These are phyloP conservation scores for Schwanniomyces sp. DNA, from an alignment of 805 yeast genomes.

Conservation along the genomic window DNA sequence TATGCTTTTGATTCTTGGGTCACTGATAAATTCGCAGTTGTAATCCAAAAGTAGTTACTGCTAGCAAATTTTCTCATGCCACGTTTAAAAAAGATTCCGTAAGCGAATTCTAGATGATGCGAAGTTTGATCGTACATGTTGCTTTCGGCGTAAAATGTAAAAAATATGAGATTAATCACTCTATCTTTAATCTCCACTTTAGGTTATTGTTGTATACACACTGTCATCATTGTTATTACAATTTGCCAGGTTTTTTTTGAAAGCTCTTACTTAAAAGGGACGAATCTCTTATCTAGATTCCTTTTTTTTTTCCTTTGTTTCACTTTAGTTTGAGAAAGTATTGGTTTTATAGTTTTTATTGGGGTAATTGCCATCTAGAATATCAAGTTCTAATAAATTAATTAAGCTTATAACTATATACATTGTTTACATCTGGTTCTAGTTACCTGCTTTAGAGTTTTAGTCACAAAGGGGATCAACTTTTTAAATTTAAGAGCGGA, in stretches of 20 bases:
- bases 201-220: background rate
- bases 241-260: background rate
- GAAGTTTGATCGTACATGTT: background rate
- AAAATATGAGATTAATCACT: background rate
- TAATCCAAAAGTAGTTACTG: background rate
- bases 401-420: too few species aligned
- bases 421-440: too few species aligned
- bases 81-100: background rate
- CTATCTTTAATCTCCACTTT: background rate
- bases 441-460: too few species aligned
- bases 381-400: too few species aligned
- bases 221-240: background rate
- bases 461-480: too few species aligned
- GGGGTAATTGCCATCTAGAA: background rate
- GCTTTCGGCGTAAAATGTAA: background rate
- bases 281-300: background rate
- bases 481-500: too few species aligned
- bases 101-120: background rate
- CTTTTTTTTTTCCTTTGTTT: background rate
- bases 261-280: background rate
- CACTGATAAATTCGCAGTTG: too few species aligned
- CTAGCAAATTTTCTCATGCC: background rate
- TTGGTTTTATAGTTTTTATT: background rate
- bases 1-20: too few species aligned
- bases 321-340: background rate